phyloP scores from a whole-genome alignment of 2,329 filamentous ascomycete species.

The Dothidotthia symphoricarpi region DNA sequence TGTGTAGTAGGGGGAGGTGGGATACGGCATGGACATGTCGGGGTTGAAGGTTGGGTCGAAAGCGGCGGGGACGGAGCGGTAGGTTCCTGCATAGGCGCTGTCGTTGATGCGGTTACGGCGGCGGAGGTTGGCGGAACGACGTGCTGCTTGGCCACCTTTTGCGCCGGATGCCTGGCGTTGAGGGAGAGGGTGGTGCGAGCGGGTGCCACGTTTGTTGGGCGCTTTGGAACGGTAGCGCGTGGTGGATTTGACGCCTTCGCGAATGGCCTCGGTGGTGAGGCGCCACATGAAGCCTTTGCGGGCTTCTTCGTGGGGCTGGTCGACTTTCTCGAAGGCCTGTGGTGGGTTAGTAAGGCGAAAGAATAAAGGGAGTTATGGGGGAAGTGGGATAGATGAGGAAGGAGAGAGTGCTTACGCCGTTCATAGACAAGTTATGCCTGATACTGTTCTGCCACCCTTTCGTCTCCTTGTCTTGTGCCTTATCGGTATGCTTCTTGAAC shows the following conservation, averaged over 20 bases:
- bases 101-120: slow-evolving; percentile 22
- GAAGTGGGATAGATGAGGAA: neutral
- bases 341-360: slow-evolving; percentile 18
- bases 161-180: slow-evolving; percentile 48
- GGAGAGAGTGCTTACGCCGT: slow-evolving; percentile 61
- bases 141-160: slow-evolving; percentile 47
- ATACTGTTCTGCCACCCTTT: slow-evolving; percentile 93
- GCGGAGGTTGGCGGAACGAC: slow-evolving; percentile 26
- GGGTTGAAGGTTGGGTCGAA: slow-evolving; percentile 12
- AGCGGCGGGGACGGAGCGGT: slow-evolving; percentile 15
- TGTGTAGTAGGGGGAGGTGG: slow-evolving; percentile 20
- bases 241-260: slow-evolving; percentile 76
- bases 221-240: slow-evolving; percentile 58
- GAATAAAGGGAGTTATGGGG: no score
- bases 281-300: slow-evolving; percentile 77
- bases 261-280: slow-evolving; percentile 67
- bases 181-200: slow-evolving; percentile 28
- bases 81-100: slow-evolving; percentile 5
- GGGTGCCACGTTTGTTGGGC: slow-evolving; percentile 44
- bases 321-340: slow-evolving; percentile 59
- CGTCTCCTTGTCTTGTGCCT: slow-evolving; percentile 58
- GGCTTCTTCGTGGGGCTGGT: slow-evolving; percentile 49
- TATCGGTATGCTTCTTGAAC: slow-evolving; percentile 80
- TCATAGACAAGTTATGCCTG: slow-evolving; percentile 95
- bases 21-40: slow-evolving; percentile 10